A percentile compares a stretch with the other conserved stretches of the same genome.
Conservation (phyloP, 768 basidiomycete genomes). For the Tulasnella sp. region DNA sequence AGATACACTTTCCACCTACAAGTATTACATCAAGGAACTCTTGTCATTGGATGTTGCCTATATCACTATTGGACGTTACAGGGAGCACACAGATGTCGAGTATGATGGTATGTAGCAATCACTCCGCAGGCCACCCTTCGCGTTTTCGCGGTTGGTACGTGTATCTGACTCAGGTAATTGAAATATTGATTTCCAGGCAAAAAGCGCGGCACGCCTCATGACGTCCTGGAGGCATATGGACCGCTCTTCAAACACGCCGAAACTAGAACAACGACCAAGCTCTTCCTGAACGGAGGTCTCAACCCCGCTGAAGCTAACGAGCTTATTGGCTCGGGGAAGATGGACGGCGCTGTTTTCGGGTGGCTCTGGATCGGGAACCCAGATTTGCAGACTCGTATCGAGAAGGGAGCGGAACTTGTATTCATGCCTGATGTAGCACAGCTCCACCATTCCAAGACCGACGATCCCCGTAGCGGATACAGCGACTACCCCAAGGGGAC, state of each 20-base stretch:
- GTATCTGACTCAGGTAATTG: too few relatives aligned
- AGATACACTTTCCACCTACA: too few relatives aligned
- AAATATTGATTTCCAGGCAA: not conserved
- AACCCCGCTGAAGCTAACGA: not conserved
- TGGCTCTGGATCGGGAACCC: constrained; percentile 7
- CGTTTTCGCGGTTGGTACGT: too few relatives aligned
- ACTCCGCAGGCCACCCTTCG: too few relatives aligned
- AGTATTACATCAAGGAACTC: too few relatives aligned
- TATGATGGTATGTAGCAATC: too few relatives aligned
- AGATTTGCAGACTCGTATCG: constrained; percentile 1
- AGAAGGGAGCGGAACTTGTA: not conserved
- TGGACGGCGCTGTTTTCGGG: not conserved
- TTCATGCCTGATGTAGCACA: not conserved
- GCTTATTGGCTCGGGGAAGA: not conserved
- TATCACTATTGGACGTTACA: too few relatives aligned
- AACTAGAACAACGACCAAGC: not conserved
- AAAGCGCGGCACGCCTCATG: not conserved
- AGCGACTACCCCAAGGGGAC: not conserved
- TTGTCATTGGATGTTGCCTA: too few relatives aligned
- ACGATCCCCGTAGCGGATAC: not conserved
- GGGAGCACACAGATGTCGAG: too few relatives aligned
- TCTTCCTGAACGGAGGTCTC: constrained; percentile 5
- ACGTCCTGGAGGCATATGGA: not conserved
- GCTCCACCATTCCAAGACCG: not conserved
- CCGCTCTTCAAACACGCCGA: constrained; percentile 32